A percentile compares a stretch with the other conserved stretches of the same genome.
Evolutionary conservation across 306 rosid species (phyloP).

Genomic region (Lotus japonicus): DNA sequence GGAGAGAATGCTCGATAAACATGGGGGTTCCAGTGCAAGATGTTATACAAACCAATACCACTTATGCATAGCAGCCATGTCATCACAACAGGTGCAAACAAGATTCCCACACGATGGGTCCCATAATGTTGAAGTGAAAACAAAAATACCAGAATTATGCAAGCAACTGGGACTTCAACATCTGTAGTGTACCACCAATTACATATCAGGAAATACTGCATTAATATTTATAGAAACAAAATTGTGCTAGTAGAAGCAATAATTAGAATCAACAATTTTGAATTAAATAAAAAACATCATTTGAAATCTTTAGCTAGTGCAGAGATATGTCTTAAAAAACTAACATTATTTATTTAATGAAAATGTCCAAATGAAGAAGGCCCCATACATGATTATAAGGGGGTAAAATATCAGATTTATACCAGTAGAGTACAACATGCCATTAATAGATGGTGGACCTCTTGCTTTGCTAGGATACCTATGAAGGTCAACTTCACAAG

Average conservation of each 20-base stretch:
- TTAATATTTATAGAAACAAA: not conserved
- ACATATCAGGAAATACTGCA: not conserved
- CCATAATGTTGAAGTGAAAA: constrained; percentile 80
- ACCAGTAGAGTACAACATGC: no score
- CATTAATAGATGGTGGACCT: no score
- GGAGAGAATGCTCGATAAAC: constrained; percentile 72
- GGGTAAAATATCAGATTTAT: no score
- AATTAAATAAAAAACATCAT: no score
- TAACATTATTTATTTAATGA: no score
- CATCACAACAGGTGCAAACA: constrained; percentile 71
- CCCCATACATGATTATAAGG: no score
- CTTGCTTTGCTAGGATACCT: no score
- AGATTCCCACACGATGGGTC: constrained; percentile 72
- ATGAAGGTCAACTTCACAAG: no score
- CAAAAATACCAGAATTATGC: constrained; percentile 49
- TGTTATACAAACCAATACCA: constrained; percentile 68
- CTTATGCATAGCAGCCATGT: constrained; percentile 78
- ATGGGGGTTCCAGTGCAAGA: constrained; percentile 51
- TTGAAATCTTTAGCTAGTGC: no score
- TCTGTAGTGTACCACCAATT: constrained; percentile 30
- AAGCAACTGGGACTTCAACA: constrained; percentile 60
- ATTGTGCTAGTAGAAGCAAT: not conserved
- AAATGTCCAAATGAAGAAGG: no score
- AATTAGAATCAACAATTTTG: not conserved
- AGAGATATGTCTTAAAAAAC: no score